Conservation (phyloP, 345 rosid genomes). For the Murraya koenigii region DNA sequence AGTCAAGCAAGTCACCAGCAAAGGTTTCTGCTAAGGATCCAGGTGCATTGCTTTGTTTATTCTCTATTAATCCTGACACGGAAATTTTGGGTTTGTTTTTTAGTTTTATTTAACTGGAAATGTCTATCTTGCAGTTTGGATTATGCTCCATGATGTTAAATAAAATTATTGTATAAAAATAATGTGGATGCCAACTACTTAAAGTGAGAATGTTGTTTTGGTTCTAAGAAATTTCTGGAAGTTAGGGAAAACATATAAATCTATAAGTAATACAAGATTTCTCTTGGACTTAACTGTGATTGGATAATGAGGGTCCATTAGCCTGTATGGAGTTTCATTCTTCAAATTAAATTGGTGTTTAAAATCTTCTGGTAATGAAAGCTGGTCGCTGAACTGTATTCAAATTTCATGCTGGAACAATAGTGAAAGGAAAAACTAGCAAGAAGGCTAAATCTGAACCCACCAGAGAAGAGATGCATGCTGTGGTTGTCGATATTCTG, state of each 20-base stretch:
- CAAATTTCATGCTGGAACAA: conserved; percentile 14
- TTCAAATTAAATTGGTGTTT: background rate
- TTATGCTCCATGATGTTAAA: background rate
- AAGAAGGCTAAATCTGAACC: conserved; percentile 75
- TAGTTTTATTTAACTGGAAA: background rate
- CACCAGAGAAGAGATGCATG: conserved; percentile 83
- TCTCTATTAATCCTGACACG: background rate
- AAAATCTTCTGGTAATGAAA: background rate
- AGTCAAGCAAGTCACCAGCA: conserved; percentile 39
- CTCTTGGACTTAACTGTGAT: background rate
- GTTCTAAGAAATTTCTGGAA: background rate
- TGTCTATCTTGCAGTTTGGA: background rate
- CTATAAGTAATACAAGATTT: background rate
- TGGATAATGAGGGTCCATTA: background rate
- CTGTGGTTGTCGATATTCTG: conserved; percentile 73
- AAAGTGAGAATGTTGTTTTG: background rate
- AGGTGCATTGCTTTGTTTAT: conserved; percentile 40
- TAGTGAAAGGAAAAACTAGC: conserved; percentile 58
- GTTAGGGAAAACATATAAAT: background rate
- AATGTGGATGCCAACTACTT: background rate
- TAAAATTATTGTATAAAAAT: background rate
- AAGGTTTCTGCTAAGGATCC: conserved; percentile 57
- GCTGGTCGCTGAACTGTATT: background rate
- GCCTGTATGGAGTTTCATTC: background rate
- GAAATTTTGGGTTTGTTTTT: background rate